These are phyloP conservation scores for Cordyceps fumosorosea DNA, from an alignment of 2,329 filamentous ascomycete genomes.

Conservation along the genomic window DNA sequence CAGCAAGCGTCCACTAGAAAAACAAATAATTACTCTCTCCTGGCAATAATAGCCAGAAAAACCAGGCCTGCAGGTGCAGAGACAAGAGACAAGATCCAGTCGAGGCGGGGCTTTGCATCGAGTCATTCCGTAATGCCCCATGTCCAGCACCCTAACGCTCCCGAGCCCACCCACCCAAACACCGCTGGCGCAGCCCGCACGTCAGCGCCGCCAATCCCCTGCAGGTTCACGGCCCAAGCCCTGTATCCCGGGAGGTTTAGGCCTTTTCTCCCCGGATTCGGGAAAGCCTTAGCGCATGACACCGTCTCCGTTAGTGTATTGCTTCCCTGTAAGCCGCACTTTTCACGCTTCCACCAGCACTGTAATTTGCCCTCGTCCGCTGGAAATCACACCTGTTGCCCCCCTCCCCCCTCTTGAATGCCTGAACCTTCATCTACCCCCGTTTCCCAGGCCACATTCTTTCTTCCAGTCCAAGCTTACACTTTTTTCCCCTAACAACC, in stretches of 20 bases:
- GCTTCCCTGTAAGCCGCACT: neutral
- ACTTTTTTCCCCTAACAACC: neutral
- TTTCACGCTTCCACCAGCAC: neutral
- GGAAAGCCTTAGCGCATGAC: neutral
- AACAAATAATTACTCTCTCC: neutral
- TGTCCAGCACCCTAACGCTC: slow-evolving; percentile 9
- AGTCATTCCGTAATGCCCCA: slow-evolving; percentile 13
- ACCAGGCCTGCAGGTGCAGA: neutral
- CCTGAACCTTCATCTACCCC: slow-evolving; percentile 11
- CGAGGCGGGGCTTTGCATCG: neutral
- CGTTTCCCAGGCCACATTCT: slow-evolving; percentile 13
- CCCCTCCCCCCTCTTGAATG: neutral
- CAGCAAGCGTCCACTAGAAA: neutral
- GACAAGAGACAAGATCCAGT: neutral
- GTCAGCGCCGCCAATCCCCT: neutral
- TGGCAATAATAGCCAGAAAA: neutral
- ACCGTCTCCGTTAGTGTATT: neutral
- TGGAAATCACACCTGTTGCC: neutral
- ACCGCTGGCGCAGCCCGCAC: neutral
- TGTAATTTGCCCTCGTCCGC: neutral
- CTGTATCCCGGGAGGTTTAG: neutral
- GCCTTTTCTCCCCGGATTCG: slow-evolving; percentile 8
- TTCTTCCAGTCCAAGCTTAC: neutral
- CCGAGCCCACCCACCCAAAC: slow-evolving; percentile 7
- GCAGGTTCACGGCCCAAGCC: neutral